A percentile compares a stretch with the other conserved stretches of the same genome.
Conservation (phyloP, 345 rosid genomes). For the Linum trigynum region DNA sequence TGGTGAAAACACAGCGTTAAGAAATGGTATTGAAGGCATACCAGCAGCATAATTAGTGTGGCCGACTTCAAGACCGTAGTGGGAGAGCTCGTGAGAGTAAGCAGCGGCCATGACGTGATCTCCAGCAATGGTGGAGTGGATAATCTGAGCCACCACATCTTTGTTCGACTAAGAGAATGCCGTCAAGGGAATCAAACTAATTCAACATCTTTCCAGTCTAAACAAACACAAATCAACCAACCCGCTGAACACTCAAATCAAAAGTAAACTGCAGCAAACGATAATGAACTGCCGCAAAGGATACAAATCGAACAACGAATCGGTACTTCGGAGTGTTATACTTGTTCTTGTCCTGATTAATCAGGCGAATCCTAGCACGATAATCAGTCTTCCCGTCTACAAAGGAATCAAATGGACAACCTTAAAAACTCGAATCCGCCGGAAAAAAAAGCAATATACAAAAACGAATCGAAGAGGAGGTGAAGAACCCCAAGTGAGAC, state of each 20-base stretch:
- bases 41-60: slow-evolving; percentile 76
- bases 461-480: too few relatives aligned
- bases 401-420: too few relatives aligned
- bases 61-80: slow-evolving; percentile 58
- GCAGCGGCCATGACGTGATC: slow-evolving; percentile 58
- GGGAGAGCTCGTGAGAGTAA: slow-evolving; percentile 53
- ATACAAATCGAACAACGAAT: slow-evolving; percentile 61
- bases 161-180: slow-evolving; percentile 53
- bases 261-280: too few relatives aligned
- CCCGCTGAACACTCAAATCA: neutral
- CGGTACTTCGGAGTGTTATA: too few relatives aligned
- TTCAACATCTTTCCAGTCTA: too few relatives aligned
- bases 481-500: neutral
- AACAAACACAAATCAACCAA: neutral
- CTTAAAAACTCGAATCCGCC: neutral
- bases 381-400: slow-evolving; percentile 69
- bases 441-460: neutral
- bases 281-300: slow-evolving; percentile 20
- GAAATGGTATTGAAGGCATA: too few relatives aligned
- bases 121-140: slow-evolving; percentile 46
- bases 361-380: too few relatives aligned
- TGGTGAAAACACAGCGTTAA: too few relatives aligned
- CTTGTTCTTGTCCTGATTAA: too few relatives aligned
- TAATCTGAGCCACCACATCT: slow-evolving; percentile 45
- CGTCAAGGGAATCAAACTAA: too few relatives aligned